Base-by-base conservation (phyloP, 768 basidiomycete species). In the Russula olivacea region DNA sequence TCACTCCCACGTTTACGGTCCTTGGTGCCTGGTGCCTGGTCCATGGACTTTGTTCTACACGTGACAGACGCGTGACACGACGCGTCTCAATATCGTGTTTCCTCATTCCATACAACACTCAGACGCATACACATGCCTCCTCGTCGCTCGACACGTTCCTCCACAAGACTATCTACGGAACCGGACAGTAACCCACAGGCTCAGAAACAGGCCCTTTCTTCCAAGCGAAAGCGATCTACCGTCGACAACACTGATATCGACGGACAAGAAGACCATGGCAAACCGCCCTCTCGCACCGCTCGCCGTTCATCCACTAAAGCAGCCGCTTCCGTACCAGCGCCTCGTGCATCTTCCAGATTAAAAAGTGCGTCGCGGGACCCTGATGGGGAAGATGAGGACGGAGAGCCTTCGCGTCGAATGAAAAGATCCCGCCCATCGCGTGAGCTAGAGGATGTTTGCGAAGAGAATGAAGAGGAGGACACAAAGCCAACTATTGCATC, bases 61-160 rank as follows among this genome's bases (percentile, higher is more conserved):
- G 67, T 66, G 64, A 68, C 49, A 14, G 23, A 28, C 64, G 64
- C 66, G 67, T 66, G 52, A 62, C 66, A 49, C 32, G 5, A n/a
- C 67, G 67, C 65, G 67, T 68, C 55, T 57, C 59, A 36, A 43
- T 48, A 52, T 4, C 47, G 47, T 49, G 47, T 21, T 25, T 6
- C 5, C 4, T 40, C 17, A 10, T 12, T 34, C 14, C 36, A 36
- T 12, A 53, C 15, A 23, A 40, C 38, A 15, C 38, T 40, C 38
- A 40, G 38, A 15, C 38, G 41, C 40, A 61, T 48, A 58, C 58
- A 48, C 36, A 66, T 66, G 61, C 67, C 67, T 54, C 61, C 67
- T 34, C 61, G 65, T 40, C 67, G 67, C 34, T 61, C 67, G 28
- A 68, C 67, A 43, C 67, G 67, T 1, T 66, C 67, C 36, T 62